phyloP scores from a whole-genome alignment of 495 filamentous ascomycete genomes.

The Penicillium coffeae region DNA sequence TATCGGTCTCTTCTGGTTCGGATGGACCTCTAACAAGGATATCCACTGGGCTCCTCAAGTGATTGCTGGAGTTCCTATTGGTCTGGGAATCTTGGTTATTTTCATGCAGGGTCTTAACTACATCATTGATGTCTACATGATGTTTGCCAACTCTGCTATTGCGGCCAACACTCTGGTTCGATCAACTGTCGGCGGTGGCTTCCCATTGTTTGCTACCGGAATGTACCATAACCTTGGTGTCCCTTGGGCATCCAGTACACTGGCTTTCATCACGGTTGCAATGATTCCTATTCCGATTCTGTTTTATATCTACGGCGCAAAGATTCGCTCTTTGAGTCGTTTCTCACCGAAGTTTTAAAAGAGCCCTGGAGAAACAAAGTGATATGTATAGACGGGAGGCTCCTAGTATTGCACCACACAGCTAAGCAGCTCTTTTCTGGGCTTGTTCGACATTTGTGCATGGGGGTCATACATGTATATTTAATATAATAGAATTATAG shows the following conservation, averaged over 20 bases:
- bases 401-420: too few relatives aligned
- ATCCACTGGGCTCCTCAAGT: constrained; percentile 48
- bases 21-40: constrained; percentile 50
- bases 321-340: constrained; percentile 53
- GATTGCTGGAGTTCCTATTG: constrained; percentile 47
- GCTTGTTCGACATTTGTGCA: too few relatives aligned
- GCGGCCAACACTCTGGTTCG: constrained; percentile 68
- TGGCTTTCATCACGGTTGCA: constrained; percentile 59
- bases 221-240: constrained; percentile 63
- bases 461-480: too few relatives aligned
- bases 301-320: constrained; percentile 66
- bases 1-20: constrained; percentile 61
- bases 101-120: constrained; percentile 62
- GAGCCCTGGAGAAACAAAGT: too few relatives aligned
- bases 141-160: constrained; percentile 58
- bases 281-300: constrained; percentile 68
- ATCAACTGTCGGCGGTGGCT: constrained; percentile 58
- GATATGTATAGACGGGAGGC: too few relatives aligned
- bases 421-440: too few relatives aligned
- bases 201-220: constrained; percentile 60
- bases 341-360: constrained; percentile 42
- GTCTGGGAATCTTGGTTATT: constrained; percentile 52
- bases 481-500: too few relatives aligned
- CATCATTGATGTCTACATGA: constrained; percentile 59
- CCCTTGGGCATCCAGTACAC: constrained; percentile 59